phyloP scores from a whole-genome alignment of 805 yeast species.

The Candida endomychidarum region DNA sequence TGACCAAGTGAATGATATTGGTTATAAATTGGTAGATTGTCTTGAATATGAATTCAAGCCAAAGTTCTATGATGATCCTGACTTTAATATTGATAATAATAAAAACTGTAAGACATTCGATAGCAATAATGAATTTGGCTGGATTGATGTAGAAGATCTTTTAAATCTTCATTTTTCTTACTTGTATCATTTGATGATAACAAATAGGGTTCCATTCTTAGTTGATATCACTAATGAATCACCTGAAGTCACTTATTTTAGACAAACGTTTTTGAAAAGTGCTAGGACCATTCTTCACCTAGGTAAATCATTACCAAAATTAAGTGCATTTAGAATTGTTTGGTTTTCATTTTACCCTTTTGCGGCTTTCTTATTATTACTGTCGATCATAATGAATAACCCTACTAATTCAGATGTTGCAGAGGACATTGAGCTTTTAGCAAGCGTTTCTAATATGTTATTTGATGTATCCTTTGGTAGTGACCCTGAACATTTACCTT shows the following conservation, averaged over 20 bases:
- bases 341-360: conserved; percentile 26
- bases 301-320: conserved; percentile 14
- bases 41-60: conserved; percentile 24
- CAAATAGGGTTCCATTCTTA: conserved; percentile 34
- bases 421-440: conserved; percentile 24
- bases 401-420: conserved; percentile 20
- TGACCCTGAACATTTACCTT: neutral
- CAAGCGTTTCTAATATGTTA: conserved; percentile 14
- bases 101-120: neutral
- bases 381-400: conserved; percentile 24
- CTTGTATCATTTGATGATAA: conserved; percentile 26
- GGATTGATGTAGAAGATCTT: conserved; percentile 2
- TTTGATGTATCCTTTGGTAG: conserved; percentile 10
- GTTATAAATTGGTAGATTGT: conserved; percentile 17
- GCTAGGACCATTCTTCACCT: conserved; percentile 30
- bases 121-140: neutral
- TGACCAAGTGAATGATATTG: conserved; percentile 26
- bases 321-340: conserved; percentile 19
- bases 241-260: conserved; percentile 18
- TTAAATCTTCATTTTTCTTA: conserved; percentile 22
- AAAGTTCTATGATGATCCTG: conserved; percentile 33
- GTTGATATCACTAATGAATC: conserved; percentile 15
- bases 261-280: conserved; percentile 27
- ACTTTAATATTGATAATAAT: conserved; percentile 17
- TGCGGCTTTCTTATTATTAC: conserved; percentile 26